These are phyloP conservation scores for Myriangium duriaei DNA, from an alignment of 2,329 filamentous ascomycete genomes.

Conservation along the genomic window DNA sequence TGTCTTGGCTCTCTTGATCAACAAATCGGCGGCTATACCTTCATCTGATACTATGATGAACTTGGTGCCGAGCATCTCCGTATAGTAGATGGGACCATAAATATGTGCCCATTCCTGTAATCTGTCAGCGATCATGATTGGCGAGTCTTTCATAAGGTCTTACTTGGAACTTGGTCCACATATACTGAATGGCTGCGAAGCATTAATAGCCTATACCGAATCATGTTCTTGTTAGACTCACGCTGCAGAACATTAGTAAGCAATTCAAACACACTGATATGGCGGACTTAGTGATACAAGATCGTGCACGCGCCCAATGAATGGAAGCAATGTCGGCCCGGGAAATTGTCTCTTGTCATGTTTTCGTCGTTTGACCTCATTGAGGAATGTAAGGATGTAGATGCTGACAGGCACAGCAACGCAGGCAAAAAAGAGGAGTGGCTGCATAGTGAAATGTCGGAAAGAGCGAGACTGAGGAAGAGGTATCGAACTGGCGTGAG, in stretches of 20 bases:
- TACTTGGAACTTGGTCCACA: constrained; percentile 46
- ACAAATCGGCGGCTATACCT: constrained; percentile 39
- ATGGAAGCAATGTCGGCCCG: constrained; percentile 28
- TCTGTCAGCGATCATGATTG: too few relatives aligned
- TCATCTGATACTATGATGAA: constrained; percentile 41
- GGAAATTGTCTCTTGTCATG: constrained; percentile 25
- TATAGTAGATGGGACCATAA: constrained; percentile 24
- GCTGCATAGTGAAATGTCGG: constrained; percentile 27
- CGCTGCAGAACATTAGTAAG: too few relatives aligned
- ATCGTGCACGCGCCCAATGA: constrained; percentile 32
- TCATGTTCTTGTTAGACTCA: too few relatives aligned
- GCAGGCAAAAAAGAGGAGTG: constrained; percentile 26
- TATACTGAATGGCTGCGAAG: constrained; percentile 36
- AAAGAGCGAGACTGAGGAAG: too few relatives aligned
- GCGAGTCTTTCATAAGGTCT: too few relatives aligned
- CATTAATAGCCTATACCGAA: too few relatives aligned
- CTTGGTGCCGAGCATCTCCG: constrained; percentile 27
- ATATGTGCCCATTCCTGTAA: constrained; percentile 26
- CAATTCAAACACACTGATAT: too few relatives aligned
- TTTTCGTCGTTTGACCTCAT: constrained; percentile 22
- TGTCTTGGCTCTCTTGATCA: constrained; percentile 39
- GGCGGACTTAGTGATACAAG: too few relatives aligned
- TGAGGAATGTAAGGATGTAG: constrained; percentile 21
- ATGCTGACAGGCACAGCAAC: constrained; percentile 28
- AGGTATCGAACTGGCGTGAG: too few relatives aligned